phyloP scores from a whole-genome alignment of 2,329 filamentous ascomycete species.

The Ascochyta lentis region DNA sequence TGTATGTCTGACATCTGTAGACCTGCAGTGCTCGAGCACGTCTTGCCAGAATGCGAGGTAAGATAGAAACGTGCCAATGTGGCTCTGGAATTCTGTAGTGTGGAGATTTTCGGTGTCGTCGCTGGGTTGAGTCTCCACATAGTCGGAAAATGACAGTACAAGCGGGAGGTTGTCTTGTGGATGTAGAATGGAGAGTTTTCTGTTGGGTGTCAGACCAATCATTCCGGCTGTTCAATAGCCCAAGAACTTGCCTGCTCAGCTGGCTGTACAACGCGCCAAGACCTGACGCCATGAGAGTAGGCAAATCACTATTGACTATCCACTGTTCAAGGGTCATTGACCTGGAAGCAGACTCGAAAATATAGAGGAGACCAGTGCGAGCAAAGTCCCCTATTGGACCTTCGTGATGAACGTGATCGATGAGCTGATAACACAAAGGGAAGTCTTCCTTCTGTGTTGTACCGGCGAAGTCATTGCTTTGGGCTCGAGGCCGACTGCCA shows the following conservation, averaged over 20 bases:
- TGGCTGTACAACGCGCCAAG: slow-evolving; percentile 79
- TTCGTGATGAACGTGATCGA: slow-evolving; percentile 96
- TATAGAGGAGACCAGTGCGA: slow-evolving; percentile 89
- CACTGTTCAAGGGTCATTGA: slow-evolving; percentile 87
- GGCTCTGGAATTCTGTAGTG: slow-evolving; percentile 77
- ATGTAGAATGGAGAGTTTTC: slow-evolving; percentile 83
- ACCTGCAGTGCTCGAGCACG: slow-evolving; percentile 93
- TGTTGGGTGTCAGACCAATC: slow-evolving; percentile 36
- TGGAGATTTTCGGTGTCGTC: slow-evolving; percentile 73
- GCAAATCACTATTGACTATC: slow-evolving; percentile 96
- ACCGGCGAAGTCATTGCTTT: slow-evolving; percentile 76
- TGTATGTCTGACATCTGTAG: slow-evolving; percentile 88
- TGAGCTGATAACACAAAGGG: slow-evolving; percentile 90
- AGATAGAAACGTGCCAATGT: slow-evolving; percentile 91
- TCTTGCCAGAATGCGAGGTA: slow-evolving; percentile 98
- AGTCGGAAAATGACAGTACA: slow-evolving; percentile 88
- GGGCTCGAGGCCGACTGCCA: slow-evolving; percentile 53
- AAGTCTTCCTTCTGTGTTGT: slow-evolving; percentile 90
- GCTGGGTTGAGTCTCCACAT: slow-evolving; percentile 73
- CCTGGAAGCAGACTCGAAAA: slow-evolving; percentile 89
- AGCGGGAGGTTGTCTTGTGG: slow-evolving; percentile 77
- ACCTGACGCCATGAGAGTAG: slow-evolving; percentile 95
- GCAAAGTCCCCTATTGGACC: slow-evolving; percentile 96
- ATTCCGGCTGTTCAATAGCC: neutral
- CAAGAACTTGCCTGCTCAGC: slow-evolving; percentile 61